These are phyloP conservation scores for Lachnellula willkommii DNA, from an alignment of 2,329 filamentous ascomycete genomes.

Conservation along the genomic window DNA sequence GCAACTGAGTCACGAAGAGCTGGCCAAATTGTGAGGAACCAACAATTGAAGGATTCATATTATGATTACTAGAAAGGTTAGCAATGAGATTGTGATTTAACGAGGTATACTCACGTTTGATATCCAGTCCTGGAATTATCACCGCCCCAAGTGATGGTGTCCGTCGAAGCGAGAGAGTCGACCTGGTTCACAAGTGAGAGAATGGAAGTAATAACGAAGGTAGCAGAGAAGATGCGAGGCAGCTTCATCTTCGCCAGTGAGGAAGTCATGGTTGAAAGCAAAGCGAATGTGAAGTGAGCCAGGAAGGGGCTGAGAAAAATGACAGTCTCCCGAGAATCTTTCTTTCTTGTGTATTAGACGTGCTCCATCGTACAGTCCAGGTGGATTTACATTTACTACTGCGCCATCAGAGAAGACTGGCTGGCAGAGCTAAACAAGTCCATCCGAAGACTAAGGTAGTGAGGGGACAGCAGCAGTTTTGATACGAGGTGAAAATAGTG, in stretches of 20 bases:
- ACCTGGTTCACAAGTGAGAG: constrained; percentile 20
- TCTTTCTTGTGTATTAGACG: too few species aligned
- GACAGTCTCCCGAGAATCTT: neutral
- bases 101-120: constrained; percentile 39
- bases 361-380: too few species aligned
- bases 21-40: constrained; percentile 50
- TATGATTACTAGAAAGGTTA: constrained; percentile 43
- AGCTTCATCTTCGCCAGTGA: neutral
- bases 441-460: too few species aligned
- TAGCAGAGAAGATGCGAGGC: constrained; percentile 12
- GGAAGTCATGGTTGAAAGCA: constrained; percentile 1
- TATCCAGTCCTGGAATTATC: constrained; percentile 51
- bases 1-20: constrained; percentile 47
- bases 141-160: constrained; percentile 53
- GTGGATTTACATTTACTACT: too few species aligned
- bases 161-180: constrained; percentile 21
- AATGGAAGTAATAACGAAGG: constrained; percentile 18
- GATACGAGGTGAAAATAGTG: too few species aligned
- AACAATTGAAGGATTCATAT: constrained; percentile 57
- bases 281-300: neutral
- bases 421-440: too few species aligned
- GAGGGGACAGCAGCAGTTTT: too few species aligned
- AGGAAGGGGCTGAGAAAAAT: neutral
- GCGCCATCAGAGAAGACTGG: too few species aligned
- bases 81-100: constrained; percentile 2